Evolutionary conservation across 306 rosid species (phyloP).

Genomic region (Phaseolus lunatus): DNA sequence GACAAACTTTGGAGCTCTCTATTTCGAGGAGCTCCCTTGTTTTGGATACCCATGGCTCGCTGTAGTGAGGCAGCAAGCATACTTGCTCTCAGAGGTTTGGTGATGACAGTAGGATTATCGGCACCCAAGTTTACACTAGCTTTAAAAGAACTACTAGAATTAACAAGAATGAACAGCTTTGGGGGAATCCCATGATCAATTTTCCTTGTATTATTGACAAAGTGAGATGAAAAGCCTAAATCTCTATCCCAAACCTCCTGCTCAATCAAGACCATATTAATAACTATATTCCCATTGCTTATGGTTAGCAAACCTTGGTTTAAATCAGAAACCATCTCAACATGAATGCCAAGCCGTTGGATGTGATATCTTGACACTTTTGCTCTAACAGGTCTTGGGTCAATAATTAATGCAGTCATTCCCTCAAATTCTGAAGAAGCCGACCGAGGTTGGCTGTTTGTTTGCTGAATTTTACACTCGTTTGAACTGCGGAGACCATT

Average conservation of each 20-base stretch:
- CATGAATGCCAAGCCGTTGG: slow-evolving; percentile 81
- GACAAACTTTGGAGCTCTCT: slow-evolving; percentile 79
- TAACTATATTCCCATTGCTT: slow-evolving; percentile 52
- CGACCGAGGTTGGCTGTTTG: slow-evolving; percentile 63
- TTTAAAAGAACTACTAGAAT: slow-evolving; percentile 60
- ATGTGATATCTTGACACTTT: slow-evolving; percentile 90
- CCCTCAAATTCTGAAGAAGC: slow-evolving; percentile 75
- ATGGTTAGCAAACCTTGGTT: slow-evolving; percentile 62
- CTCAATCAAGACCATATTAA: slow-evolving; percentile 75
- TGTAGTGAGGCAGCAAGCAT: slow-evolving; percentile 94
- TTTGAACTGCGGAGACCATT: slow-evolving; percentile 56
- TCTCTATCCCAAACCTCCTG: slow-evolving; percentile 90
- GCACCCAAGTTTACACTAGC: slow-evolving; percentile 45
- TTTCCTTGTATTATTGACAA: slow-evolving; percentile 56
- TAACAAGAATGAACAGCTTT: slow-evolving; percentile 75
- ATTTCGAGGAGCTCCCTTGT: slow-evolving; percentile 67
- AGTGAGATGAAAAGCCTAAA: slow-evolving; percentile 50
- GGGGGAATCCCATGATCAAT: slow-evolving; percentile 55
- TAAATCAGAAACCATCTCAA: slow-evolving; percentile 71
- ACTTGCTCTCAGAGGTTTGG: slow-evolving; percentile 89
- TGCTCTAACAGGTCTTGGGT: slow-evolving; percentile 77
- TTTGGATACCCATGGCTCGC: slow-evolving; percentile 75
- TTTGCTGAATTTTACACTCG: slow-evolving; percentile 60
- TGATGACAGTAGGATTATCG: slow-evolving; percentile 60
- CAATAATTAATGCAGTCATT: slow-evolving; percentile 78